Conservation (phyloP, 805 yeast species). For the Starmerella stellata region DNA sequence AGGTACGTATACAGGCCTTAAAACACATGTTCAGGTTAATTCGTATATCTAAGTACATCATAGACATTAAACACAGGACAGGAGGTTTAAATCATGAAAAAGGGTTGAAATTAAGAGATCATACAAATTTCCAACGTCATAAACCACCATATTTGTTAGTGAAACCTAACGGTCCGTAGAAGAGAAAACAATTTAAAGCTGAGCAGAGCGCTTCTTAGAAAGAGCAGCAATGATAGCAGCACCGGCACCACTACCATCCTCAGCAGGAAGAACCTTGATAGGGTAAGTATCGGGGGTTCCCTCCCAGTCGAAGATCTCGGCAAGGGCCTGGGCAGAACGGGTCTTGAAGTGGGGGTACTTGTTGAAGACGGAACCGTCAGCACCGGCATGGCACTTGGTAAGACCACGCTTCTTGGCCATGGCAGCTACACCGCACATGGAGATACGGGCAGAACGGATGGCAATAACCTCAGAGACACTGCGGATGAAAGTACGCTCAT, state of each 20-base stretch:
- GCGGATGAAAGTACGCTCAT: slow-evolving; percentile 70
- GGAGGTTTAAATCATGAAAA: too few species aligned
- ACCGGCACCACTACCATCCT: slow-evolving; percentile 97
- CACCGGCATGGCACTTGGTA: slow-evolving; percentile 62
- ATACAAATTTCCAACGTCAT: background rate
- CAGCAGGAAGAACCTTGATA: slow-evolving; percentile 72
- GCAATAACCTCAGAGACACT: slow-evolving; percentile 74
- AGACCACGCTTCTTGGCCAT: slow-evolving; percentile 71
- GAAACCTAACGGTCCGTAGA: background rate
- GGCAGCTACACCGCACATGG: slow-evolving; percentile 91
- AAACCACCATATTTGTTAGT: background rate
- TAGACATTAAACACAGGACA: too few species aligned
- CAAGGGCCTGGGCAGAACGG: slow-evolving; percentile 73
- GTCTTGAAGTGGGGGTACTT: slow-evolving; percentile 81
- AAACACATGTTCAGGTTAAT: too few species aligned
- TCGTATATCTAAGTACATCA: too few species aligned
- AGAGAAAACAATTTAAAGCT: slow-evolving; percentile 11
- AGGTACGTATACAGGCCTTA: too few species aligned
- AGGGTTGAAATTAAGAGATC: too few species aligned
- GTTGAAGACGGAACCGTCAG: slow-evolving; percentile 92
- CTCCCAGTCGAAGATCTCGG: slow-evolving; percentile 76
- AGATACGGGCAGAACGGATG: slow-evolving; percentile 77
- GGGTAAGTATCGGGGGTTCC: slow-evolving; percentile 46
- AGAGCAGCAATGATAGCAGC: slow-evolving; percentile 96
- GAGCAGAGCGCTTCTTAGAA: slow-evolving; percentile 58